Base-by-base conservation (phyloP, 2,329 filamentous ascomycete species). In the Verticillium isaacii region DNA sequence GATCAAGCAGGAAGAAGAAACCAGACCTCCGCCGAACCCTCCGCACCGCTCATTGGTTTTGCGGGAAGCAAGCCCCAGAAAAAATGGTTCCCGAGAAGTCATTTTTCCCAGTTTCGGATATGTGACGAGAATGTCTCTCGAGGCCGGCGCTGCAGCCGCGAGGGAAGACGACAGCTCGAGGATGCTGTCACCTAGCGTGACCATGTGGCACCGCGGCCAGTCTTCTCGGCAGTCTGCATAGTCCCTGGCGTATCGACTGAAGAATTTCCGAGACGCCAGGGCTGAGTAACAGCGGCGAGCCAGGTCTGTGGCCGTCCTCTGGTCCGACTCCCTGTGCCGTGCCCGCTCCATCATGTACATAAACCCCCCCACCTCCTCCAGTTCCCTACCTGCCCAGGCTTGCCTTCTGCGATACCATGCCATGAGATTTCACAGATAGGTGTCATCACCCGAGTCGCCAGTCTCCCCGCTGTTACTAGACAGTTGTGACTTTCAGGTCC, bases 401-500 rank as follows among this genome's bases (percentile, higher is more conserved):
- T 15, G 15, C 17, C 37, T 15, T 41, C 37, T 15, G 17, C 39
- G 8, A 52, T 52, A n/a, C 8, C 19, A 12, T 23, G 19, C 45
- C n/a, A 52, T 25, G 41, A 41, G 37, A 41, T 7, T n/a, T 15
- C 6, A 7, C 12, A 17, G 17, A 52, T 52, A 52, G 19, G 17
- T 52, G 45, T 19, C 17, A 52, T 52, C 34, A 36, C 34, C 23
- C 45, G n/a, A 52, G 45, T 25, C 45, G 19, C 19, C 3, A 34
- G 62, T 62, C 62, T 65, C 63, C 59, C 12, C 57, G 65, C 62
- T 66, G 65, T 66, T 66, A 65, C 56, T 66, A 65, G 65, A 66
- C 65, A 66, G 65, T 60, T n/a, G 57, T 17, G 64, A 62, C 61
- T 23, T 45, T 32, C 15, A n/a, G 56, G 65, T 64, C 65, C 55